These are phyloP conservation scores for Pythium dissotocum DNA, from an alignment of 352 stramenopile species.

Conservation along the genomic window DNA sequence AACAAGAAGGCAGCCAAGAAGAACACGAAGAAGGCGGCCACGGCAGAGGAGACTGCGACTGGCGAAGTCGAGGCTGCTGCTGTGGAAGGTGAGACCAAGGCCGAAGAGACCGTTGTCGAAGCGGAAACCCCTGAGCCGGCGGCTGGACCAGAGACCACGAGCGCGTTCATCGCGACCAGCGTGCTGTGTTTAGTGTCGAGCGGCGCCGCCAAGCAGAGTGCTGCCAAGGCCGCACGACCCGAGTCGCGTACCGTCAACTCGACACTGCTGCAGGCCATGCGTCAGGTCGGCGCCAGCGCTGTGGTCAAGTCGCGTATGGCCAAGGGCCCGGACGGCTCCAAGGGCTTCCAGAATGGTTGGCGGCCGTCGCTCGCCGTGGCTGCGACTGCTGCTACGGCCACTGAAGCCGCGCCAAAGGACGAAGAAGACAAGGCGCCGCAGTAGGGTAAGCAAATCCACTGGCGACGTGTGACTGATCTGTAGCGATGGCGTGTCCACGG, in stretches of 20 bases:
- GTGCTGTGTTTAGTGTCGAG: constrained; percentile 41
- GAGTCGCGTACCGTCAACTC: constrained; percentile 64
- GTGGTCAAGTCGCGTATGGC: constrained; percentile 68
- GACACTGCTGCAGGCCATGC: constrained; percentile 66
- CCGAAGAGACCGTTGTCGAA: constrained; percentile 19
- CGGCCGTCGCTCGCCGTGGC: constrained; percentile 10
- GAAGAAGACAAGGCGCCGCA: neutral
- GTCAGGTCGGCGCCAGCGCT: constrained; percentile 56
- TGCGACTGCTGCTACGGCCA: neutral
- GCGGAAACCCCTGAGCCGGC: constrained; percentile 5
- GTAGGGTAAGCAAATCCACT: neutral
- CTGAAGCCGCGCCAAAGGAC: neutral
- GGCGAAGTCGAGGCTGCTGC: neutral
- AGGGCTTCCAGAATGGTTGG: constrained; percentile 67
- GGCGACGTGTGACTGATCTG: constrained; percentile 4
- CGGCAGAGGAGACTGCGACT: neutral
- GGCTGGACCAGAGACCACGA: constrained; percentile 2
- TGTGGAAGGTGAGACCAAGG: constrained; percentile 3
- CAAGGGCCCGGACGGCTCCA: constrained; percentile 71
- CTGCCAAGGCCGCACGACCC: constrained; percentile 26
- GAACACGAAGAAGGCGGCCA: constrained; percentile 21
- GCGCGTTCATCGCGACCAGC: constrained; percentile 38
- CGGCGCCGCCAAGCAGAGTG: neutral
- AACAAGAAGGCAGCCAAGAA: constrained; percentile 18
- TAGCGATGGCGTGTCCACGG: neutral